phyloP scores from a whole-genome alignment of 1,139 yeast genomes.

The Magnusiomyces fungicola region DNA sequence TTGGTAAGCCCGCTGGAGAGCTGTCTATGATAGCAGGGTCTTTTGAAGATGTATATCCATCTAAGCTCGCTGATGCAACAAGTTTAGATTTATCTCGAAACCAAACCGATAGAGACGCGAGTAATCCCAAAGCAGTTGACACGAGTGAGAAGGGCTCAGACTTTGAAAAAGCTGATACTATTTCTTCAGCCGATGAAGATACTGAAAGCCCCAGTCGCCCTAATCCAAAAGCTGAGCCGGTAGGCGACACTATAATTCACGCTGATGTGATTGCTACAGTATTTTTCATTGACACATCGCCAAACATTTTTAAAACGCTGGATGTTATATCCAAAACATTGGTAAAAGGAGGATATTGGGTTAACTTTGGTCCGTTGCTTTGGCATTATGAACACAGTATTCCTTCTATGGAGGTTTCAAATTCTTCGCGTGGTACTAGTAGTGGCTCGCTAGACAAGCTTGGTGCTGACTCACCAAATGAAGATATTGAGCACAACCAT shows the following conservation, averaged over 20 bases:
- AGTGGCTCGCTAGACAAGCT: too few species aligned
- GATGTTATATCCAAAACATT: slow-evolving; percentile 49
- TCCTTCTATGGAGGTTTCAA: slow-evolving; percentile 15
- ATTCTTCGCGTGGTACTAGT: too few species aligned
- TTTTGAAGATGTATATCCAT: slow-evolving; percentile 69
- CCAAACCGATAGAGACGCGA: too few species aligned
- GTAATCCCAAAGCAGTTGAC: too few species aligned
- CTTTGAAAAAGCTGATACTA: too few species aligned
- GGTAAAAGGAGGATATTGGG: slow-evolving; percentile 57
- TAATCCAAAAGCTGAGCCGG: too few species aligned
- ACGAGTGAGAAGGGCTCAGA: too few species aligned
- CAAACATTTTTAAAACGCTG: slow-evolving; percentile 63
- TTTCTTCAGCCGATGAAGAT: too few species aligned
- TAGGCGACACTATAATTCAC: not conserved
- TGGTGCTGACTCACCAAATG: too few species aligned
- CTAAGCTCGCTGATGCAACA: slow-evolving; percentile 26
- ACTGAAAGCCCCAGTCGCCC: too few species aligned
- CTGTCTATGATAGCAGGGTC: slow-evolving; percentile 81
- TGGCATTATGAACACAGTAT: slow-evolving; percentile 74
- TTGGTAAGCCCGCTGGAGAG: slow-evolving; percentile 43
- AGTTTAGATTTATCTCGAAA: slow-evolving; percentile 6
- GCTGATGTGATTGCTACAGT: slow-evolving; percentile 40
- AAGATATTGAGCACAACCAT: not conserved
- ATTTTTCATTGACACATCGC: slow-evolving; percentile 75
- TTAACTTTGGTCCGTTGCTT: slow-evolving; percentile 76